Conservation (phyloP, 2,329 filamentous ascomycete species). For the Aspergillus transmontanensis region DNA sequence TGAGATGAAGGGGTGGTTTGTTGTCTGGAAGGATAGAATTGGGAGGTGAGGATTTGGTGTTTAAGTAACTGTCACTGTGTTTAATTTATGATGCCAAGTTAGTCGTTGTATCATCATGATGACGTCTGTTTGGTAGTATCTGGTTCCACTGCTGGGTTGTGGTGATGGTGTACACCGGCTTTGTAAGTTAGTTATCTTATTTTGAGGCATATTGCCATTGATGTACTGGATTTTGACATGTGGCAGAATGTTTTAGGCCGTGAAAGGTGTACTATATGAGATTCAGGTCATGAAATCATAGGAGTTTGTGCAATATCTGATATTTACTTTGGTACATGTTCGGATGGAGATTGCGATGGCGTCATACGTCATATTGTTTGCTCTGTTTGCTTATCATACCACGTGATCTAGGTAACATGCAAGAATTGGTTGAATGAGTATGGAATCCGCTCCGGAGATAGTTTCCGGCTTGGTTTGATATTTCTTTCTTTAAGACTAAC, state of each 20-base stretch:
- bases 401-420: constrained; percentile 1
- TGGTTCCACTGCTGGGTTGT: not conserved
- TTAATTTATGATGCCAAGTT: not conserved
- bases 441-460: not conserved
- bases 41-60: constrained; percentile 1
- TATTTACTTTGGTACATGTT: not conserved
- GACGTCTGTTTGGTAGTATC: not conserved
- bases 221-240: not conserved
- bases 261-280: not conserved
- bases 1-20: not conserved
- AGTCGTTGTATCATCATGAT: not conserved
- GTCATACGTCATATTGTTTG: not conserved
- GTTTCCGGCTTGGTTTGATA: not conserved
- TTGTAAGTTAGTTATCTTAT: not conserved
- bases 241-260: not conserved
- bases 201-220: not conserved
- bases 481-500: not conserved
- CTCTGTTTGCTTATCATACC: not conserved
- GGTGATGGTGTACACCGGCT: not conserved
- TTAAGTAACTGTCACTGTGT: not conserved
- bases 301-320: not conserved
- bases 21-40: not conserved
- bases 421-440: not conserved
- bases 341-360: not conserved
- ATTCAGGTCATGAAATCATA: not conserved